phyloP scores from a whole-genome alignment of 2,329 filamentous ascomycete species.

The Colletotrichum sidae region DNA sequence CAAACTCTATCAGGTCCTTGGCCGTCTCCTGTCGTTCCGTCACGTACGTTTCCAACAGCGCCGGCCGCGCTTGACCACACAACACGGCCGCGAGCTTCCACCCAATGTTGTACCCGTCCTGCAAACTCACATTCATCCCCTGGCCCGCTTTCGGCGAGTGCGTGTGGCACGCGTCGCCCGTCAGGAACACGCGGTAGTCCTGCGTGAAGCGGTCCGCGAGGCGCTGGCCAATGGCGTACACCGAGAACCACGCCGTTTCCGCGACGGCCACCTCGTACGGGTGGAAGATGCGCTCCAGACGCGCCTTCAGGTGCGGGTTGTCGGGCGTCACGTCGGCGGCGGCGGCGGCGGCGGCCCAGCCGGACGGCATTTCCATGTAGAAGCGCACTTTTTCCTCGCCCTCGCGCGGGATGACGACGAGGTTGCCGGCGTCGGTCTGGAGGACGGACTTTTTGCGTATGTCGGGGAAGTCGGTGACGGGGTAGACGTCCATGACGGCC shows the following conservation, averaged over 20 bases:
- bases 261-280: constrained; percentile 68
- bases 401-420: constrained; percentile 82
- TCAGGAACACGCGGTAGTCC: constrained; percentile 77
- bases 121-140: constrained; percentile 83
- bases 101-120: constrained; percentile 87
- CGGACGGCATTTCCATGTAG: constrained; percentile 71
- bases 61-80: constrained; percentile 78
- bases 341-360: constrained; percentile 58
- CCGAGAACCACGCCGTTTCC: constrained; percentile 78
- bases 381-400: constrained; percentile 69
- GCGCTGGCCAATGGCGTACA: constrained; percentile 81
- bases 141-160: constrained; percentile 82
- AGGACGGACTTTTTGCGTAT: constrained; percentile 68
- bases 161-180: constrained; percentile 81
- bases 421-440: constrained; percentile 55
- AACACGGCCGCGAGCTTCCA: constrained; percentile 97
- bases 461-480: constrained; percentile 70
- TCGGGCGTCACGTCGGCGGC: constrained; percentile 61
- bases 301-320: constrained; percentile 55
- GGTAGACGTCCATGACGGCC: constrained; percentile 68
- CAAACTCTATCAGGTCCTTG: constrained; percentile 85
- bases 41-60: constrained; percentile 86
- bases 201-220: constrained; percentile 76
- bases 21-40: constrained; percentile 86
- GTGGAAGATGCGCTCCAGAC: constrained; percentile 66